Evolutionary conservation across 805 yeast genomes (phyloP), one percentile per base, ranked within the genome.

Genomic region (Saccharomycopsis sp.): DNA sequence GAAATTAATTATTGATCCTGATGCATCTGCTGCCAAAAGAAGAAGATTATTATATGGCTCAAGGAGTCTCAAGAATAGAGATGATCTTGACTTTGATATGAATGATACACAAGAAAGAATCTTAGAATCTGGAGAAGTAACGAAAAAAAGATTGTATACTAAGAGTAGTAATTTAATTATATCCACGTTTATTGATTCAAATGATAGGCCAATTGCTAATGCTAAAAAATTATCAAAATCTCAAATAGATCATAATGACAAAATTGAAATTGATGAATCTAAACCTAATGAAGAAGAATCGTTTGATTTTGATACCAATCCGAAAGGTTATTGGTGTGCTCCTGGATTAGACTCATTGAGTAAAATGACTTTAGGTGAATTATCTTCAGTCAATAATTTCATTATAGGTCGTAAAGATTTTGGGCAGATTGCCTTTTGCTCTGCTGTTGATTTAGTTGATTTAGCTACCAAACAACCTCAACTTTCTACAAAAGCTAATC

Each of bases 261-360:
- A 28, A n/a, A 13, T 28, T 5, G 31, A 28, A 6, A 25, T 12
- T 25, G 27, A 25, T 25, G 27, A 25, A 25, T 25, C 27, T 12
- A 25, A 25, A 9, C 10, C 27, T 25, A 28, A 14, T 14, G 31
- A 6, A 5, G 35, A 23, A 37, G 27, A 32, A 10, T 17, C 21
- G 3, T 18, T 37, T 12, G 45, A 44, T 19, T 37, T 37, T n/a
- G 18, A 13, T 5, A 42, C 42, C 19, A 34, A 49, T 3, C 40
- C 40, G 30, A 40, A 43, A n/a, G 82, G 71, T 2, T 82, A 82
- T 51, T 83, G 89, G 87, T 74, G 84, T 46, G 66, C 79, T 0
- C 94, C 92, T 1, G 59, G 80, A 0, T 59, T 79, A 13, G 61
- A 60, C 2, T 73, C 70, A 23, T 60, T 83, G 2, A 47, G 66